A percentile compares a stretch with the other conserved stretches of the same genome.
Evolutionary conservation across 1,284 basidiomycete species (phyloP).

Genomic region (Grifola frondosa): DNA sequence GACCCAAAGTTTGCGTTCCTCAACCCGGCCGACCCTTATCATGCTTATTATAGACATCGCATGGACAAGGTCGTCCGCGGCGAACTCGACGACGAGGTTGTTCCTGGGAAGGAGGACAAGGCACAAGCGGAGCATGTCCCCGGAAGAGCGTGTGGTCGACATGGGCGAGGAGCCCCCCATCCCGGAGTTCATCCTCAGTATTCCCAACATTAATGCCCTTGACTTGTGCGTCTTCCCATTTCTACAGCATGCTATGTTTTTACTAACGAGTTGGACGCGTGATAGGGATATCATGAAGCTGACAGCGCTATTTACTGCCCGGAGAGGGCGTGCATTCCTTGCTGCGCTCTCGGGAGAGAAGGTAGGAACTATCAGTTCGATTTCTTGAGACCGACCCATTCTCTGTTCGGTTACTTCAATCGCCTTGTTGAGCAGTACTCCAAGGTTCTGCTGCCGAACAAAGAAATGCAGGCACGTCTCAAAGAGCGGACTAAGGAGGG

Average conservation of each 20-base stretch:
- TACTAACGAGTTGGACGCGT: constrained; percentile 17
- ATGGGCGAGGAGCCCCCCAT: constrained; percentile 79
- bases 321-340: constrained; percentile 87
- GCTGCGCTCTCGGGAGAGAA: constrained; percentile 84
- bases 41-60: constrained; percentile 93
- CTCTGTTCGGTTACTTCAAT: constrained; percentile 96
- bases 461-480: constrained; percentile 72
- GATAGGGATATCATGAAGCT: constrained; percentile 86
- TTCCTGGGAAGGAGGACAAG: constrained; percentile 46
- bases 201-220: constrained; percentile 87
- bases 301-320: constrained; percentile 94
- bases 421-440: constrained; percentile 95
- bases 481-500: constrained; percentile 60
- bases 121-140: constrained; percentile 36
- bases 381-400: constrained; percentile 93
- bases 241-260: background rate
- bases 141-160: constrained; percentile 42
- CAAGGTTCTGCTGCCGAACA: constrained; percentile 84
- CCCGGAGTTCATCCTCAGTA: constrained; percentile 84
- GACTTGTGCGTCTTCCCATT: constrained; percentile 71
- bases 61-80: constrained; percentile 77
- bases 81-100: constrained; percentile 65
- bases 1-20: constrained; percentile 98
- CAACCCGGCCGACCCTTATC: constrained; percentile 92
- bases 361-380: constrained; percentile 98